A percentile compares a stretch with the other conserved stretches of the same genome.
phyloP scores from a whole-genome alignment of 495 filamentous ascomycete genomes.

The Cercophora samala region DNA sequence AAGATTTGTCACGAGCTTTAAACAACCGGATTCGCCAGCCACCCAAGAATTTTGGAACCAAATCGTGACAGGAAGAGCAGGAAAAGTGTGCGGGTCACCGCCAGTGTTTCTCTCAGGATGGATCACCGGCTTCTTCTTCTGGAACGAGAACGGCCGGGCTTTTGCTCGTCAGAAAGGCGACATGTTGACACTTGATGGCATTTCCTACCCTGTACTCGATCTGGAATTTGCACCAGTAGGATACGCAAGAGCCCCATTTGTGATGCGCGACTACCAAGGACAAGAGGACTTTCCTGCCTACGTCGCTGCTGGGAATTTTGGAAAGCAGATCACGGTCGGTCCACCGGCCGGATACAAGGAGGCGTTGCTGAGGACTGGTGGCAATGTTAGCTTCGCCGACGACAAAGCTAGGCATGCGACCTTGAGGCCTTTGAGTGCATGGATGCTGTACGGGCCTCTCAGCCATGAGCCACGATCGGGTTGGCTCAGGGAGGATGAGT shows the following conservation, averaged over 20 bases:
- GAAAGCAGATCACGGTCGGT: constrained; percentile 27
- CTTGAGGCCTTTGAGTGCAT: constrained; percentile 27
- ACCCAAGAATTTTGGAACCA: constrained; percentile 43
- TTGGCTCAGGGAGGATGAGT: constrained; percentile 12
- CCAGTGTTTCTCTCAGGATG: constrained; percentile 39
- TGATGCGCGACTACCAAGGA: constrained; percentile 27
- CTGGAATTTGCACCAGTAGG: constrained; percentile 26
- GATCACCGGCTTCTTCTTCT: constrained; percentile 50
- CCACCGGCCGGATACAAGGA: constrained; percentile 26
- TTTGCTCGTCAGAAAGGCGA: constrained; percentile 9
- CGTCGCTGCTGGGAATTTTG: constrained; percentile 28
- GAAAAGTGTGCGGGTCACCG: constrained; percentile 27
- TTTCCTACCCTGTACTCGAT: constrained; percentile 27
- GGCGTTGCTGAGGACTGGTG: constrained; percentile 20
- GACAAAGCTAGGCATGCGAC: constrained; percentile 20
- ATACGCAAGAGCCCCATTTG: constrained; percentile 31
- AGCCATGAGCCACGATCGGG: constrained; percentile 11
- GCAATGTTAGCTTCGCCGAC: constrained; percentile 13
- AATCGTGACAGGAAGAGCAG: constrained; percentile 25
- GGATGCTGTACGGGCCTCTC: constrained; percentile 32
- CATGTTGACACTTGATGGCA: constrained; percentile 22
- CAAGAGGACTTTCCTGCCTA: constrained; percentile 22
- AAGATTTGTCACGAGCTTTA: constrained; percentile 37
- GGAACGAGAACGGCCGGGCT: constrained; percentile 37
- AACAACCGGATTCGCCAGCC: constrained; percentile 31